Base-by-base conservation (phyloP, 2,329 filamentous ascomycete genomes). In the Penicillium decumbens region DNA sequence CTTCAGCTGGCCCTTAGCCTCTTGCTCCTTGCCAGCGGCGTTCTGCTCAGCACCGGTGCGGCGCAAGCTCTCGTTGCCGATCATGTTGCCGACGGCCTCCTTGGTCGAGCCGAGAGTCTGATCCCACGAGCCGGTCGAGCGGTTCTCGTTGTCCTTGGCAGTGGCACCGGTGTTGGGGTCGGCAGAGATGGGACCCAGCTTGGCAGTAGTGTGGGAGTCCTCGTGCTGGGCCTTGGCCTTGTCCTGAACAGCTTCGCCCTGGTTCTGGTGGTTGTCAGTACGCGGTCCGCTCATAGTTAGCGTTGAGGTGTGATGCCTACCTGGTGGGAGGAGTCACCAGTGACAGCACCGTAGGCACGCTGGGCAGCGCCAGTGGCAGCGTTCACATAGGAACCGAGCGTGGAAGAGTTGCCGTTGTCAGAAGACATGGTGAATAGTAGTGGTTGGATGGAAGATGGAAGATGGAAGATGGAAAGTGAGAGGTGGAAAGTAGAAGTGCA, bases 71-170 rank as follows among this genome's bases (percentile, higher is more conserved):
- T 93, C 85, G 56, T 81, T 83, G 52, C 91, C 92, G 24, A 92
- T 58, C 4, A 92, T 61, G 15, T 84, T 84, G 50, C 92, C 92
- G 1, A 93, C 56, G 4, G 84, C 76, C 68, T 96, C 89, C 77
- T 96, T 96, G 38, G 84, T 84, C 1, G 86, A 81, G 45, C 91
- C 92, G n/a, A 91, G 65, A 4, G 89, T 95, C 74, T 96, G 91
- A 75, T 95, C 89, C 84, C 87, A 95, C 15, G 79, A 78, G 38
- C 92, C 91, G 15, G 81, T 68, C 20, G 78, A 75, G 57, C 90
- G 88, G 68, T 92, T 77, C 9, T 84, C 76, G 70, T 88, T 77
- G 70, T 95, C 89, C 59, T 81, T 78, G 54, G 84, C 80, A 42
- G 87, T 75, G 30, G 83, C 85, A 41, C 89, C 89, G 0, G 82